phyloP scores from a whole-genome alignment of 2,329 filamentous ascomycete species.

The Fusarium nelsonii region DNA sequence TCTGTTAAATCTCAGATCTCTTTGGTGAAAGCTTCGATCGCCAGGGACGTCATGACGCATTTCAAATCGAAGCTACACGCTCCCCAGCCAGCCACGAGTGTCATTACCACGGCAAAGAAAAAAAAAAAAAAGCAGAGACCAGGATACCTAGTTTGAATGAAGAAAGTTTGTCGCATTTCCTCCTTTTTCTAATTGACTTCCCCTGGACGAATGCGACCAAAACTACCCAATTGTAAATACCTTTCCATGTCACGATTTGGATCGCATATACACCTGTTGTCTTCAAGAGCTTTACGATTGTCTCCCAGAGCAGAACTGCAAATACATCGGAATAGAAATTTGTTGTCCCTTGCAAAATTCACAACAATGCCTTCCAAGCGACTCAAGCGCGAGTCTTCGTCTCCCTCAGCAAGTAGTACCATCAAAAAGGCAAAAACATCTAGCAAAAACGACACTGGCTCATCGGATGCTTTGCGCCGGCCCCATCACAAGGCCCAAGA shows the following conservation, averaged over 20 bases:
- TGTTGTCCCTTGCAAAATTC: constrained; percentile 2
- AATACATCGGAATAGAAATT: not conserved
- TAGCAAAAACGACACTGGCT: constrained; percentile 39
- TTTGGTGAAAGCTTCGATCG: constrained; percentile 48
- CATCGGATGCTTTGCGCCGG: constrained; percentile 53
- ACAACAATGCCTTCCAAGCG: constrained; percentile 48
- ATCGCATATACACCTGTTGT: not conserved
- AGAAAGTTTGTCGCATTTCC: not conserved
- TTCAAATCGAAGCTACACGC: constrained; percentile 48
- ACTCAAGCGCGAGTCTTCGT: constrained; percentile 49
- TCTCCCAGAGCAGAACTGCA: not conserved
- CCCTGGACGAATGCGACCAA: not conserved
- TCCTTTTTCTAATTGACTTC: not conserved
- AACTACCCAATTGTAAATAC: not conserved
- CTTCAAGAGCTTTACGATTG: not conserved
- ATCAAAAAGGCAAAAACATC: constrained; percentile 53
- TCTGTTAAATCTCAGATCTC: constrained; percentile 41
- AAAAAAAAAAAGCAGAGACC: constrained; percentile 25
- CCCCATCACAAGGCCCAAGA: constrained; percentile 62
- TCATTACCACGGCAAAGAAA: constrained; percentile 39
- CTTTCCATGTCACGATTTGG: constrained; percentile 15
- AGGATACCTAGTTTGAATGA: not conserved
- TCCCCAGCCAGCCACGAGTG: constrained; percentile 37
- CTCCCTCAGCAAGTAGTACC: constrained; percentile 37
- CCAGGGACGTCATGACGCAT: constrained; percentile 48